Conservation (phyloP, 805 yeast genomes). For the Naumovozyma castellii region DNA sequence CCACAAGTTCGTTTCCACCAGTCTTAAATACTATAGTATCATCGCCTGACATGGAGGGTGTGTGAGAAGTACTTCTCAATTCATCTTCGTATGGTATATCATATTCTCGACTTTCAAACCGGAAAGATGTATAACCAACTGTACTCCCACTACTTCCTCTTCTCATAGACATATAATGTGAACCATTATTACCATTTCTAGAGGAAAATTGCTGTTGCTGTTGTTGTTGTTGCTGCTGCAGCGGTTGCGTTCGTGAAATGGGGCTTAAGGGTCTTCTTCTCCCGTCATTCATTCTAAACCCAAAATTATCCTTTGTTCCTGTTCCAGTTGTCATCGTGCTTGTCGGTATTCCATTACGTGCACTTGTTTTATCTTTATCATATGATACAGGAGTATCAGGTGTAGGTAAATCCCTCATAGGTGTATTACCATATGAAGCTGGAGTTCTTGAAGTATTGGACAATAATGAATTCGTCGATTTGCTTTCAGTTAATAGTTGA, state of each 20-base stretch:
- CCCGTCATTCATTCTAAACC: background rate
- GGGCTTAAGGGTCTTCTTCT: constrained; percentile 14
- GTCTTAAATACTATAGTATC: background rate
- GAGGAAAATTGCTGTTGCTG: background rate
- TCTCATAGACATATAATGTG: background rate
- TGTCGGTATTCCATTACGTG: background rate
- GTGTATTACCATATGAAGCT: constrained; percentile 17
- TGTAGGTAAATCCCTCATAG: constrained; percentile 14
- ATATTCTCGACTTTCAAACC: constrained; percentile 32
- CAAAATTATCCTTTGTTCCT: background rate
- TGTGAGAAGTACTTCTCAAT: background rate
- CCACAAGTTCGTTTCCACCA: no score
- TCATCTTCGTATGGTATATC: constrained; percentile 25
- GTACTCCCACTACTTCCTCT: constrained; percentile 5
- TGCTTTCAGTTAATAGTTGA: constrained; percentile 19
- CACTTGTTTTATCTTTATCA: background rate
- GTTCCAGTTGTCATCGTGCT: background rate
- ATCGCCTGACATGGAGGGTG: background rate
- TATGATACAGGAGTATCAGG: constrained; percentile 20
- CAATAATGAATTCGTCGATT: constrained; percentile 20
- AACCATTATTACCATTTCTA: background rate
- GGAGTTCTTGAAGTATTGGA: constrained; percentile 24
- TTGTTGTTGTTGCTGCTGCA: constrained; percentile 1
- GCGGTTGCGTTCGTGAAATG: constrained; percentile 9
- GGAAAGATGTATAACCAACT: constrained; percentile 17